Evolutionary conservation across 2,329 filamentous ascomycete species (phyloP), one percentile per base, ranked within the genome.

Genomic region (Alternaria atra): DNA sequence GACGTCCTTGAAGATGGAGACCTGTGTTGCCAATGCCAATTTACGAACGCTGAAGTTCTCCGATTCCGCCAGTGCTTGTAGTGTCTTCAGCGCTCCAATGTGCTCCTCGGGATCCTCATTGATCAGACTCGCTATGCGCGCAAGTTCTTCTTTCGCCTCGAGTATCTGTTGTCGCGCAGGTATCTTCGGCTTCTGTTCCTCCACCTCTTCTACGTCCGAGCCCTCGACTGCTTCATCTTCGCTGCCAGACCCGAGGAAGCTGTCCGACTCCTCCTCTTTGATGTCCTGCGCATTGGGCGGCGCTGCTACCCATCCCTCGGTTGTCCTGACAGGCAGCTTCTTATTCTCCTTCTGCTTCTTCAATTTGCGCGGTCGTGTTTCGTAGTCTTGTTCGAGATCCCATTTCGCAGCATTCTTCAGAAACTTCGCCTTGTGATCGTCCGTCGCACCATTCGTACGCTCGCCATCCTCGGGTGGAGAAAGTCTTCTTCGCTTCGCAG

Each of bases 51-150:
- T 89, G 13, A 86, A 79, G 64, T 94, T 89, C 13, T 84, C 84
- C 7, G 90, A 90, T 55, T 89, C 84, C 20, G 90, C 90, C 68
- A 97, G 87, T 71, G 91, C 87, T 32, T 89, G 90, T 71, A 98
- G 82, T 5, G 87, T 86, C 77, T 92, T 94, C 82, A 98, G 90
- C 20, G 89, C 87, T 43, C 89, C 88, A 40, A 90, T 86, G 77
- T 99, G 89, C 76, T 97, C 94, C 76, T 99, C 96, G 0, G 95
- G 95, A 63, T 95, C 90, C 77, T 98, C 94, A 71, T 95, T 97
- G 73, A 99, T 85, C 52, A 90, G 82, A 48, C 86, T 85, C 3
- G 94, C 95, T 61, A 96, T 87, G 70, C 90, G 90, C 20, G 95
- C 94, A 58, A 99, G 82, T 73, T 98, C 94, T 76, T 98, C 95